A percentile compares a stretch with the other conserved stretches of the same genome.
Conservation (phyloP, 108 stramenopile species). For the Nitzschia inconspicua region DNA sequence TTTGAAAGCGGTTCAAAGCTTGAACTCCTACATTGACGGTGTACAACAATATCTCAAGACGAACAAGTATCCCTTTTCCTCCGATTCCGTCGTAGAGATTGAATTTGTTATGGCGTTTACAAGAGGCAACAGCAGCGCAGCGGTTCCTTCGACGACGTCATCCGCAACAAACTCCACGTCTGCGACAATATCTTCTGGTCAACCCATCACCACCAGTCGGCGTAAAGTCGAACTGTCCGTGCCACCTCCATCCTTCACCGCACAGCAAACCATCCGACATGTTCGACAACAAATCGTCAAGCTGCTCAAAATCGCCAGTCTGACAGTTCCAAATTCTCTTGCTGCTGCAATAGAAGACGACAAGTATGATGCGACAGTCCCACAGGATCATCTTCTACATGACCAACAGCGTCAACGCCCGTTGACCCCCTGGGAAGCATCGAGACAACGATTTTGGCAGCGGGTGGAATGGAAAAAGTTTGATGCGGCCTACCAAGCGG, state of each 20-base stretch:
- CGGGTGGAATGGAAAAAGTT: constrained; percentile 43
- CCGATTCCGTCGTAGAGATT: constrained; percentile 22
- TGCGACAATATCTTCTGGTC: too few species aligned
- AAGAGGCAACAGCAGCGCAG: neutral
- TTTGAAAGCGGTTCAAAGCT: constrained; percentile 68
- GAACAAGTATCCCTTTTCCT: constrained; percentile 23
- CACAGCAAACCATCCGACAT: constrained; percentile 18
- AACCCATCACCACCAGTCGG: constrained; percentile 36
- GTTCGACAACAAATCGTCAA: constrained; percentile 46
- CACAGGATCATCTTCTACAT: too few species aligned
- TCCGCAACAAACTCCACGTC: neutral
- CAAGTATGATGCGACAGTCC: constrained; percentile 19
- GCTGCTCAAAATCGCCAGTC: constrained; percentile 62
- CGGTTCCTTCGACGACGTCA: neutral
- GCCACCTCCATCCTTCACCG: constrained; percentile 23
- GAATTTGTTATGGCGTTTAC: constrained; percentile 41
- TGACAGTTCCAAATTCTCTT: constrained; percentile 34
- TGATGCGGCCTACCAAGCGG: constrained; percentile 31
- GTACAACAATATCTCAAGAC: constrained; percentile 12
- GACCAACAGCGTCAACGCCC: neutral
- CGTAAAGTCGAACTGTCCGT: constrained; percentile 40
- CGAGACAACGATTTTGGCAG: constrained; percentile 32
- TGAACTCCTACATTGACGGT: constrained; percentile 70
- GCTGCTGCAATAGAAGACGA: constrained; percentile 5
- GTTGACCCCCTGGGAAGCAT: constrained; percentile 35